Evolutionary conservation across 345 rosid species (phyloP).

Genomic region (Lumnitzera racemosa): DNA sequence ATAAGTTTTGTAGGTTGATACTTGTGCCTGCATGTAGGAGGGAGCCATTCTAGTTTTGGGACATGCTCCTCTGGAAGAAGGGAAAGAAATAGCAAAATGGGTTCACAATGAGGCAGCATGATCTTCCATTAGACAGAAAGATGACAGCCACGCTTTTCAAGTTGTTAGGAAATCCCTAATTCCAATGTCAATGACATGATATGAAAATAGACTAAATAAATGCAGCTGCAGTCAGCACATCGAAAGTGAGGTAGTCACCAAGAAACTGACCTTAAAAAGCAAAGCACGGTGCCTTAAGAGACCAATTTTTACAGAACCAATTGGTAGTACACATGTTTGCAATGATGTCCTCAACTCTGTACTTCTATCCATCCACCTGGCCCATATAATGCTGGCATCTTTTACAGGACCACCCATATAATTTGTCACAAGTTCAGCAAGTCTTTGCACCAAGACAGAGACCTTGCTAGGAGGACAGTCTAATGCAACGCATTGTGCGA

Average conservation of each 20-base stretch:
- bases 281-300: constrained; percentile 94
- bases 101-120: too few species aligned
- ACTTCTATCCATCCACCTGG: constrained; percentile 85
- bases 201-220: too few species aligned
- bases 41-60: too few species aligned
- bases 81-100: too few species aligned
- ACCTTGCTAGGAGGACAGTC: constrained; percentile 66
- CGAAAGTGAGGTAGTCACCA: constrained; percentile 3
- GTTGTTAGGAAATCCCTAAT: too few species aligned
- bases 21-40: too few species aligned
- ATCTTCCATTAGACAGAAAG: too few species aligned
- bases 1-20: too few species aligned
- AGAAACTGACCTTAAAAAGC: constrained; percentile 80
- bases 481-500: constrained; percentile 70
- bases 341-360: constrained; percentile 70
- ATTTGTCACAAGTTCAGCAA: constrained; percentile 90
- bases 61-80: too few species aligned
- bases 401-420: constrained; percentile 97
- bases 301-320: constrained; percentile 85
- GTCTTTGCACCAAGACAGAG: constrained; percentile 57
- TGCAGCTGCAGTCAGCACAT: background rate
- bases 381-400: constrained; percentile 77
- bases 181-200: too few species aligned
- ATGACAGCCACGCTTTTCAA: too few species aligned
- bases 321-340: constrained; percentile 72